These are phyloP conservation scores for Arthromyces matolae DNA, from an alignment of 768 basidiomycete genomes.

Conservation along the genomic window DNA sequence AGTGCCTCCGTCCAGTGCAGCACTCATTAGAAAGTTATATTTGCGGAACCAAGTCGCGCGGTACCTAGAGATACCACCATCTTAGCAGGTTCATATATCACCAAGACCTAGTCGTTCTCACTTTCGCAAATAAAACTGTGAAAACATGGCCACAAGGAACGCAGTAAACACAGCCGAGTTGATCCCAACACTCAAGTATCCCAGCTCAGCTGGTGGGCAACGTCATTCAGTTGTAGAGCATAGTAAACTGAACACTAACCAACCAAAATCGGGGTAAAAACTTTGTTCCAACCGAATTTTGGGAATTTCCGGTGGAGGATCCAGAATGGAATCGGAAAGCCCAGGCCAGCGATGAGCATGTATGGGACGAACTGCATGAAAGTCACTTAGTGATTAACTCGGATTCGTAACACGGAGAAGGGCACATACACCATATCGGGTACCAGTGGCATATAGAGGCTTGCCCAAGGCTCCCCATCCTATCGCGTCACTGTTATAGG, in stretches of 20 bases:
- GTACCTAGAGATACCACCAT: slow-evolving; percentile 19
- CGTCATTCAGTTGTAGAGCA: slow-evolving; percentile 9
- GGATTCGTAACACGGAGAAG: slow-evolving; percentile 11
- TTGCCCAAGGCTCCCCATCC: slow-evolving; percentile 55
- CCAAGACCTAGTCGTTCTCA: slow-evolving; percentile 11
- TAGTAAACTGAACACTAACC: slow-evolving; percentile 28
- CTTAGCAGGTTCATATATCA: neutral
- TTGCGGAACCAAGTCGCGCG: slow-evolving; percentile 46
- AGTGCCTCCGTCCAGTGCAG: slow-evolving; percentile 51
- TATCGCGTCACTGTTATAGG: slow-evolving; percentile 49
- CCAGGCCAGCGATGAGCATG: slow-evolving; percentile 43
- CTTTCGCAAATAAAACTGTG: slow-evolving; percentile 41
- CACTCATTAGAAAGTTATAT: slow-evolving; percentile 50
- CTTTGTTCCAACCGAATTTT: slow-evolving; percentile 40
- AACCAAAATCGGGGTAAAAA: slow-evolving; percentile 35
- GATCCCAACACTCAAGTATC: slow-evolving; percentile 52
- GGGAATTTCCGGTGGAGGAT: slow-evolving; percentile 44
- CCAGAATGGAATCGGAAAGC: slow-evolving; percentile 51
- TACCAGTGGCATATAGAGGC: slow-evolving; percentile 40
- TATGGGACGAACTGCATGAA: slow-evolving; percentile 38
- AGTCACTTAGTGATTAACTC: neutral
- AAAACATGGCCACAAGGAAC: slow-evolving; percentile 43
- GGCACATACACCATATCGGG: slow-evolving; percentile 38
- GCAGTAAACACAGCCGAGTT: slow-evolving; percentile 49
- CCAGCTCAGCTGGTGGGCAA: slow-evolving; percentile 27